Percentiles rank a stretch among this genome's conserved stretches.
Conservation (phyloP, 208 protist species). For the Zelonia costaricensis region DNA sequence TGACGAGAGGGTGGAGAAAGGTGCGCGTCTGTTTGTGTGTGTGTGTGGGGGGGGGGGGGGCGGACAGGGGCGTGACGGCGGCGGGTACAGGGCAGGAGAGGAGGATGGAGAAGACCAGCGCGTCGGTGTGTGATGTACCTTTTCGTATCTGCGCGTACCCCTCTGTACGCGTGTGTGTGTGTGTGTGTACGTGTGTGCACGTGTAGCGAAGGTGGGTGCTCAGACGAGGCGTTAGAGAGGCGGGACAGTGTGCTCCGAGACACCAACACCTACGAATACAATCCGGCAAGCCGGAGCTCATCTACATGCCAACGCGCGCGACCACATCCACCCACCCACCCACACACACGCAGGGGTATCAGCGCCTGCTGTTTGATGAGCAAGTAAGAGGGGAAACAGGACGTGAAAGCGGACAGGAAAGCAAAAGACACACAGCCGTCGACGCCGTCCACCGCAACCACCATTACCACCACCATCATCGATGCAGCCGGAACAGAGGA, state of each 20-base stretch:
- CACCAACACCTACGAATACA: too few species aligned
- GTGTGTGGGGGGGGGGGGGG: background rate
- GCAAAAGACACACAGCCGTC: background rate
- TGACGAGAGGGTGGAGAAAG: too few species aligned
- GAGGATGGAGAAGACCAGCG: background rate
- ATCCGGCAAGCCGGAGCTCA: too few species aligned
- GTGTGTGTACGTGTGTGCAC: background rate
- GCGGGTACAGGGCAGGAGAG: background rate
- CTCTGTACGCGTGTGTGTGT: background rate
- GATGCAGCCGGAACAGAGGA: background rate
- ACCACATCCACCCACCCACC: background rate
- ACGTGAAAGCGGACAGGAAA: background rate
- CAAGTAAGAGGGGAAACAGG: background rate
- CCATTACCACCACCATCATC: background rate
- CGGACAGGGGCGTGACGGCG: background rate
- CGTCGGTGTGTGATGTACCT: background rate
- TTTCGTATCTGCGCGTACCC: too few species aligned
- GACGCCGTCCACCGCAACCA: background rate
- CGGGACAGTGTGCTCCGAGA: too few species aligned
- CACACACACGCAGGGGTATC: background rate
- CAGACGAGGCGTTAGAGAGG: background rate
- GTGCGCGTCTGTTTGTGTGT: background rate
- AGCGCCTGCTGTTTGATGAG: background rate
- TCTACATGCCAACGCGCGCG: too few species aligned
- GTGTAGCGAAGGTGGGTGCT: background rate